Evolutionary conservation across 139 green algal species (phyloP).

Genomic region (Tetradesmus obliquus): DNA sequence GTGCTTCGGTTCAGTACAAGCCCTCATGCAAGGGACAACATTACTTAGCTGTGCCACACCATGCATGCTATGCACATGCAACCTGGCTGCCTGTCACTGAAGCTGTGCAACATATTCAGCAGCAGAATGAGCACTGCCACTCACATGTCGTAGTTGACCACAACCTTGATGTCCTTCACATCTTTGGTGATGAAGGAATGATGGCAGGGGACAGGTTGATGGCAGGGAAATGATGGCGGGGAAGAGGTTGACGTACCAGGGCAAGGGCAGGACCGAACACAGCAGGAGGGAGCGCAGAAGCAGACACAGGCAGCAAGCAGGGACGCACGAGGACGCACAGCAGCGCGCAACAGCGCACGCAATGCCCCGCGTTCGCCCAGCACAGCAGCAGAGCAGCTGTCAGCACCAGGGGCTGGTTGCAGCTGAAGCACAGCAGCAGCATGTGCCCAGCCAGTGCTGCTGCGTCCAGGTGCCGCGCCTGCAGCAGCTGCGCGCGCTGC

Average conservation of each 20-base stretch:
- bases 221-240: not conserved
- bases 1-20: too few relatives aligned
- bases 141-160: conserved; percentile 46
- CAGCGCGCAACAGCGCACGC: not conserved
- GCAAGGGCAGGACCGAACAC: not conserved
- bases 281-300: not conserved
- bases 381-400: conserved; percentile 8
- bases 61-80: too few relatives aligned
- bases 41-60: too few relatives aligned
- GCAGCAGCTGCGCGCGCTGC: not conserved
- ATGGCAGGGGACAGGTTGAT: not conserved
- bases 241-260: not conserved
- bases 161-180: conserved; percentile 93
- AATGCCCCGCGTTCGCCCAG: not conserved
- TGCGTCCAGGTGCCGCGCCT: not conserved
- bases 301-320: not conserved
- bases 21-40: too few relatives aligned
- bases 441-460: not conserved
- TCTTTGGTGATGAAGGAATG: conserved; percentile 66
- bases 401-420: not conserved
- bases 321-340: not conserved
- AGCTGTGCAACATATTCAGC: too few relatives aligned
- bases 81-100: too few relatives aligned
- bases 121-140: not conserved
- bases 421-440: not conserved